These are phyloP conservation scores for Russula sp. DNA, from an alignment of 768 basidiomycete species.

Conservation along the genomic window DNA sequence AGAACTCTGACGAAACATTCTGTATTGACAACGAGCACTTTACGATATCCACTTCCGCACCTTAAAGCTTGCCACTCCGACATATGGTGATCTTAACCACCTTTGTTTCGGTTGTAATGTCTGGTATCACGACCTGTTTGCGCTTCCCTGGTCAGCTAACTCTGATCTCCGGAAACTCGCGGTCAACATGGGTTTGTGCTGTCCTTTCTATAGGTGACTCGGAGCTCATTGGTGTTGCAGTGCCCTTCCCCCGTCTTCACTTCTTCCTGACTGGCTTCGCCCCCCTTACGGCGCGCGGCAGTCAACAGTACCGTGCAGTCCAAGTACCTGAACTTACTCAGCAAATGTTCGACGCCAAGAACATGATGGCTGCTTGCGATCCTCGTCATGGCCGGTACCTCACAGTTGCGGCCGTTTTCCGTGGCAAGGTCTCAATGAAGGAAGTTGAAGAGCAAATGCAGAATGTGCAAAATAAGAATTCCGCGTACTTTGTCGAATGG, in stretches of 20 bases:
- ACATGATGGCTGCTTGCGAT: slow-evolving; percentile 99
- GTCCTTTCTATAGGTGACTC: neutral
- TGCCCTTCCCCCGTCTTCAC: slow-evolving; percentile 98
- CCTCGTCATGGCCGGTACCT: slow-evolving; percentile 97
- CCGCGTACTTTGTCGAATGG: slow-evolving; percentile 99
- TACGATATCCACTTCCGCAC: slow-evolving; percentile 99
- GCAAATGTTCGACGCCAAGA: slow-evolving; percentile 99
- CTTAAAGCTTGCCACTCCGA: slow-evolving; percentile 91
- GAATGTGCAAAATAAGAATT: slow-evolving; percentile 96
- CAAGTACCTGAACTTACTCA: slow-evolving; percentile 96
- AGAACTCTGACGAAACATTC: slow-evolving; percentile 99
- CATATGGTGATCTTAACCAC: slow-evolving; percentile 97
- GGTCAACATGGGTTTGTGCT: slow-evolving; percentile 92
- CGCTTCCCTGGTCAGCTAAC: slow-evolving; percentile 99
- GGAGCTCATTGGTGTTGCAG: slow-evolving; percentile 41
- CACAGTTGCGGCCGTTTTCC: slow-evolving; percentile 96
- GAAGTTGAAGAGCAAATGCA: slow-evolving; percentile 99
- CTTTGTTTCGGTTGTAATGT: slow-evolving; percentile 98
- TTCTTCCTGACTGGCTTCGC: slow-evolving; percentile 99
- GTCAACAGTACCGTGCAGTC: slow-evolving; percentile 93
- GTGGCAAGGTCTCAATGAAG: slow-evolving; percentile 99
- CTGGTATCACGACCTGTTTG: slow-evolving; percentile 96
- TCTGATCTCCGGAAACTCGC: slow-evolving; percentile 97
- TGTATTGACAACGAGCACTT: slow-evolving; percentile 98
- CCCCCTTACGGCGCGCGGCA: slow-evolving; percentile 90